A percentile compares a stretch with the other conserved stretches of the same genome.
These are phyloP conservation scores for Boechera stricta DNA, from an alignment of 345 rosid species.

Conservation along the genomic window DNA sequence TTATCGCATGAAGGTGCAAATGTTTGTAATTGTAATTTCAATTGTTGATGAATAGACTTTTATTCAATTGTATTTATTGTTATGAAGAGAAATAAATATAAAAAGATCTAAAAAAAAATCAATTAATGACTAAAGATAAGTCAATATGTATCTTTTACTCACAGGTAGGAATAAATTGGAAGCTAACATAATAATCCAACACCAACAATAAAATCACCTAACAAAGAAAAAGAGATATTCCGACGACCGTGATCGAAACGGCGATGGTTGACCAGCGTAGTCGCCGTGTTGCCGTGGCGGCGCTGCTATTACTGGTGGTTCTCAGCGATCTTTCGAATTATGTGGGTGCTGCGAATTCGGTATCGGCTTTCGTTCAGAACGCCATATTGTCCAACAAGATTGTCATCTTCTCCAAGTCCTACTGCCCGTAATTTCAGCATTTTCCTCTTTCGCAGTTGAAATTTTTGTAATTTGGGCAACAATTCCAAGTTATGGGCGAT, in stretches of 20 bases:
- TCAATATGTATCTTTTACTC: not conserved
- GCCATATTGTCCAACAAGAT: constrained; percentile 82
- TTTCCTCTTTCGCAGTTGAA: not conserved
- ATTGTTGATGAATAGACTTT: no score
- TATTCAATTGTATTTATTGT: no score
- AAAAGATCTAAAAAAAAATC: no score
- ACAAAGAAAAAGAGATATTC: no score
- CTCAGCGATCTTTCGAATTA: constrained; percentile 32
- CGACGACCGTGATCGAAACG: constrained; percentile 28
- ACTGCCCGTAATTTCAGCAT: constrained; percentile 72
- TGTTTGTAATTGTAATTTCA: no score
- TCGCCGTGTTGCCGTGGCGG: constrained; percentile 26
- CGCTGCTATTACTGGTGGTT: constrained; percentile 32
- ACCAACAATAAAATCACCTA: not conserved
- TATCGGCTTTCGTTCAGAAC: constrained; percentile 84
- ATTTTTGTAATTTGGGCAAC: not conserved
- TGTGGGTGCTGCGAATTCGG: constrained; percentile 62
- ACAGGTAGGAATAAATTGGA: not conserved
- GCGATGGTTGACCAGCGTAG: constrained; percentile 33
- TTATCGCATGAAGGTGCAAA: no score
- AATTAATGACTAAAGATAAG: no score
- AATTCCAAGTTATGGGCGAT: not conserved
- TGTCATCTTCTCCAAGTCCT: constrained; percentile 93
- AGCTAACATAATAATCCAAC: not conserved
- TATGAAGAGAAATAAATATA: no score